A percentile compares a stretch with the other conserved stretches of the same genome.
Conservation (phyloP, 2,329 filamentous ascomycete species). For the Cercospora sp. region DNA sequence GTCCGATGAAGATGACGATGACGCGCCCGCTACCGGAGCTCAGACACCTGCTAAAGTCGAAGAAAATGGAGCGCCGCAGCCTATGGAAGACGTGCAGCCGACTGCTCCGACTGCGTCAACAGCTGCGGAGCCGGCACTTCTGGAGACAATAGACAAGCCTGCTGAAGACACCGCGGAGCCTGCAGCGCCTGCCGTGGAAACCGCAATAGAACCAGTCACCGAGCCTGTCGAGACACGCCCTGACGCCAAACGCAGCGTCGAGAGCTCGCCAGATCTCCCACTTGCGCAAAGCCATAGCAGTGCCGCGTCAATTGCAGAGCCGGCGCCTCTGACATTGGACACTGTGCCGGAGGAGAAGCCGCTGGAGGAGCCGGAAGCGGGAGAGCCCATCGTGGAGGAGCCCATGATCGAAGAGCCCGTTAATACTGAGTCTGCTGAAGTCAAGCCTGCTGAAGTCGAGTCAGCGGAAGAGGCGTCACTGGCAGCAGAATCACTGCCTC, state of each 20-base stretch:
- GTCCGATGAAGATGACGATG: conserved; percentile 37
- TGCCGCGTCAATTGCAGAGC: conserved; percentile 36
- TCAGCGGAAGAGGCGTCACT: neutral
- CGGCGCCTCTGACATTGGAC: conserved; percentile 18
- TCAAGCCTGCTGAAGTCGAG: neutral
- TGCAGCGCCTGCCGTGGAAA: neutral
- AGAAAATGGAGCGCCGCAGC: conserved; percentile 12
- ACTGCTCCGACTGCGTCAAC: conserved; percentile 8
- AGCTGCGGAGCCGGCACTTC: conserved; percentile 5
- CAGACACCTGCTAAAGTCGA: conserved; percentile 25
- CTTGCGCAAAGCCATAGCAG: conserved; percentile 43
- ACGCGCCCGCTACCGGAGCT: conserved; percentile 28
- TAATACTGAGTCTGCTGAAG: neutral
- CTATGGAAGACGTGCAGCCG: conserved; percentile 24
- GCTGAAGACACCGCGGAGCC: neutral
- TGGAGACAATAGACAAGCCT: neutral
- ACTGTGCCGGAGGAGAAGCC: conserved; percentile 2
- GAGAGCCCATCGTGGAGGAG: neutral
- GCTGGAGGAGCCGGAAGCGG: neutral
- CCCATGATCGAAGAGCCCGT: neutral
- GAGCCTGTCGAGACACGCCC: neutral
- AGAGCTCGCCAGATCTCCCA: conserved; percentile 48
- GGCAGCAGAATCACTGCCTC: neutral
- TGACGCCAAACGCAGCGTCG: conserved; percentile 33
- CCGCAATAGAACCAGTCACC: neutral